These are phyloP conservation scores for Saussurea involucrata DNA, from an alignment of 129 eudicot species.

Conservation along the genomic window DNA sequence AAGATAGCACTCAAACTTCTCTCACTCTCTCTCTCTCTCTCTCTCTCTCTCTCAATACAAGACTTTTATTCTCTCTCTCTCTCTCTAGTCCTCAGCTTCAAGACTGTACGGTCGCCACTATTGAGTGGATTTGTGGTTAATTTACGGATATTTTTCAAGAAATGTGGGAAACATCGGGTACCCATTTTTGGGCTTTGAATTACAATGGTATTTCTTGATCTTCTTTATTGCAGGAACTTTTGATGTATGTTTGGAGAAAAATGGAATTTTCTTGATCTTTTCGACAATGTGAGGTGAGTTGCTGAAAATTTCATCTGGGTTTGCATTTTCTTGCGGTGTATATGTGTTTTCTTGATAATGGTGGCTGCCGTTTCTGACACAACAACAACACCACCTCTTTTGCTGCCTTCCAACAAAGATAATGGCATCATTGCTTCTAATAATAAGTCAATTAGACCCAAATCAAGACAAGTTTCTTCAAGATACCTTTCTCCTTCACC, in stretches of 20 bases:
- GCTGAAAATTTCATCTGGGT: slow-evolving; percentile 1
- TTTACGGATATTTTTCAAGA: neutral
- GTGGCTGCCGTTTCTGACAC: slow-evolving; percentile 59
- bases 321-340: slow-evolving; percentile 1
- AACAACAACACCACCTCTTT: slow-evolving; percentile 46
- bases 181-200: slow-evolving; percentile 25
- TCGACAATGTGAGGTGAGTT: slow-evolving; percentile 54
- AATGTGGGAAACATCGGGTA: slow-evolving; percentile 23
- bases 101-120: slow-evolving; percentile 18
- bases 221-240: slow-evolving; percentile 18
- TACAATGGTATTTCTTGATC: slow-evolving; percentile 29
- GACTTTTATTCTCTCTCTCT: neutral
- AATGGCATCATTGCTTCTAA: slow-evolving; percentile 33
- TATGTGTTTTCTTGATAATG: slow-evolving; percentile 40
- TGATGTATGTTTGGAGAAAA: neutral
- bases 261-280: slow-evolving; percentile 7
- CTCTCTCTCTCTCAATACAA: slow-evolving; percentile 16
- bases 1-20: slow-evolving; percentile 17
- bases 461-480: slow-evolving; percentile 60
- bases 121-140: neutral
- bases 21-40: slow-evolving; percentile 8
- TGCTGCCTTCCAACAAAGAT: slow-evolving; percentile 50
- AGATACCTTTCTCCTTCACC: slow-evolving; percentile 72
- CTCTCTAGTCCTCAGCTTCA: slow-evolving; percentile 14
- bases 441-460: slow-evolving; percentile 37